Conservation (phyloP, 768 basidiomycete genomes). For the Trametes punicea region DNA sequence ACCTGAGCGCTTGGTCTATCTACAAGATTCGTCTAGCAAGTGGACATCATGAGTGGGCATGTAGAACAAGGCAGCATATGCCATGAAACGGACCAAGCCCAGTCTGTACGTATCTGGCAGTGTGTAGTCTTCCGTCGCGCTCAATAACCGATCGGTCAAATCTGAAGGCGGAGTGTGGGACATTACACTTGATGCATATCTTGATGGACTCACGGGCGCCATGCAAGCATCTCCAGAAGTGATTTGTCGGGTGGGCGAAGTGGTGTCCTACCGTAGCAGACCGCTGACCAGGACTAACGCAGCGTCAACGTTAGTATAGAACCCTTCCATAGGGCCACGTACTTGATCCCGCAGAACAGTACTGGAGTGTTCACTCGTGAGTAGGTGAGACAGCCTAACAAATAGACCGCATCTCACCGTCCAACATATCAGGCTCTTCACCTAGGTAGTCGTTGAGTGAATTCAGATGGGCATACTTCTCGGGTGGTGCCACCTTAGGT, state of each 20-base stretch:
- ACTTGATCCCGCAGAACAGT: constrained; percentile 87
- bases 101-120: constrained; percentile 56
- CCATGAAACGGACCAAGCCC: constrained; percentile 72
- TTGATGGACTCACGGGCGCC: constrained; percentile 47
- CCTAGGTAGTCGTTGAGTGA: constrained; percentile 51
- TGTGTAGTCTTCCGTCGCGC: constrained; percentile 56
- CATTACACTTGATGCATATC: neutral
- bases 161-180: constrained; percentile 35
- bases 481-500: constrained; percentile 48
- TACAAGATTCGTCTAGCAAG: constrained; percentile 68
- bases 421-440: constrained; percentile 38
- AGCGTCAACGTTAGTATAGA: neutral
- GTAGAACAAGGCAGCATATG: no score
- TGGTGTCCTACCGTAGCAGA: constrained; percentile 75
- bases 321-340: constrained; percentile 18
- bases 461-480: constrained; percentile 49
- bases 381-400: neutral
- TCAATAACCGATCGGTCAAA: constrained; percentile 50
- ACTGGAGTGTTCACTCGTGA: constrained; percentile 39
- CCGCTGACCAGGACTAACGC: constrained; percentile 56
- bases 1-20: constrained; percentile 67
- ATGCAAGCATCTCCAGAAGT: constrained; percentile 76
- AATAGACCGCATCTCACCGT: constrained; percentile 39
- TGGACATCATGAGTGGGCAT: no score
- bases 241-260: constrained; percentile 76